phyloP scores from a whole-genome alignment of 202 grass and related monocot species.

The Schoenoplectus tabernaemontani region DNA sequence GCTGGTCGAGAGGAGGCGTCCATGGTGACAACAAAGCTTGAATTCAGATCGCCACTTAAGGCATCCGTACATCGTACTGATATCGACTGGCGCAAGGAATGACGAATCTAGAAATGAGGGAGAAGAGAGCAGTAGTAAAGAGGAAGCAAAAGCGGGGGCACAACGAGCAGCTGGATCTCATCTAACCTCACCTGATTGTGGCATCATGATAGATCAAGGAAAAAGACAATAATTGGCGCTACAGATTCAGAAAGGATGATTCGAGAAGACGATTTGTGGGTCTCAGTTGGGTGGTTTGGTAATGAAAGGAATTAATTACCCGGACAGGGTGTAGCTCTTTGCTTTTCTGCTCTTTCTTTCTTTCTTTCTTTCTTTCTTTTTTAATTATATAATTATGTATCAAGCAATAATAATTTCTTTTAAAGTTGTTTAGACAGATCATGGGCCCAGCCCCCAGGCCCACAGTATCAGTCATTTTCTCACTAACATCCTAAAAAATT shows the following conservation, averaged over 20 bases:
- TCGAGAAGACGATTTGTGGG: slow-evolving; percentile 20
- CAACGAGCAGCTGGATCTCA: slow-evolving; percentile 31
- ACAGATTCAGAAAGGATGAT: slow-evolving; percentile 12
- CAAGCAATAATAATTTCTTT: no score
- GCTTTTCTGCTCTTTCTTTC: no score
- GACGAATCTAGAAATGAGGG: no score
- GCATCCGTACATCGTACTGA: slow-evolving; percentile 38
- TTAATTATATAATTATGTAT: no score
- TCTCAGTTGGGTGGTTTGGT: background rate
- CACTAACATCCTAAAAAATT: background rate
- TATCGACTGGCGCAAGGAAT: background rate
- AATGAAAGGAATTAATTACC: no score
- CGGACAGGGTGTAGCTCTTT: no score
- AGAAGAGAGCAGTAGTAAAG: slow-evolving; percentile 23
- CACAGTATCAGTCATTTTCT: background rate
- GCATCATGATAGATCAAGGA: background rate
- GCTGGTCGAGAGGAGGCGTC: slow-evolving; percentile 72
- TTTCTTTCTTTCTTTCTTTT: no score
- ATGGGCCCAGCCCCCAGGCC: no score
- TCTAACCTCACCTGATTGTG: slow-evolving; percentile 8
- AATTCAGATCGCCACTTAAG: slow-evolving; percentile 10
- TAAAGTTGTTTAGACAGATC: no score
- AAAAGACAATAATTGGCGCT: slow-evolving; percentile 21
- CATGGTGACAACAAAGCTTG: slow-evolving; percentile 31
- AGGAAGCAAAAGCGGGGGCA: slow-evolving; percentile 22